Evolutionary conservation across 352 stramenopile genomes (phyloP).

Genomic region (Phytophthora lateralis): DNA sequence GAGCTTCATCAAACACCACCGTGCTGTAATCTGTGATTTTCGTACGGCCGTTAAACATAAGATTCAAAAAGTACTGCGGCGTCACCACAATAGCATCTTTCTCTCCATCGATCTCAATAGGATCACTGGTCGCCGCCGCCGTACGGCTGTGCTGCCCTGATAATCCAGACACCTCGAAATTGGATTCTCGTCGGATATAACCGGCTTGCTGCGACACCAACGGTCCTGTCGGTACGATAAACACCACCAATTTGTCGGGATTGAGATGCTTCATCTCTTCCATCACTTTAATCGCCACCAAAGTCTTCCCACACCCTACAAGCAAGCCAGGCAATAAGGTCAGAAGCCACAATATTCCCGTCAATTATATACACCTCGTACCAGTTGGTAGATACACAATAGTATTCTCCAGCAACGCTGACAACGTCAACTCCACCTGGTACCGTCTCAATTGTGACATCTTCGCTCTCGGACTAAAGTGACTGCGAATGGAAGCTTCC

Average conservation of each 20-base stretch:
- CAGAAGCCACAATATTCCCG: background rate
- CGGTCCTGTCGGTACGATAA: slow-evolving; percentile 76
- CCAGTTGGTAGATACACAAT: slow-evolving; percentile 83
- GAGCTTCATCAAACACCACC: slow-evolving; percentile 84
- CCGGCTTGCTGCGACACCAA: slow-evolving; percentile 78
- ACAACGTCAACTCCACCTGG: slow-evolving; percentile 72
- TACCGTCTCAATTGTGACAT: slow-evolving; percentile 65
- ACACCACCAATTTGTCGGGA: slow-evolving; percentile 51
- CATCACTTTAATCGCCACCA: slow-evolving; percentile 77
- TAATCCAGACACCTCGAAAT: slow-evolving; percentile 56
- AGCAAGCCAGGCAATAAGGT: background rate
- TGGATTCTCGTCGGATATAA: slow-evolving; percentile 72
- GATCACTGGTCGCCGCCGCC: slow-evolving; percentile 7
- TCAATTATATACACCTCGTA: slow-evolving; percentile 1
- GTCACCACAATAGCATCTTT: slow-evolving; percentile 65
- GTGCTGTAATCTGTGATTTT: slow-evolving; percentile 63
- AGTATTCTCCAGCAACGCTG: slow-evolving; percentile 75
- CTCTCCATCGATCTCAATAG: slow-evolving; percentile 28
- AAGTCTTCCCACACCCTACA: slow-evolving; percentile 62
- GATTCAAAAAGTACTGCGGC: slow-evolving; percentile 74
- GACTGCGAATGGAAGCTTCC: slow-evolving; percentile 31
- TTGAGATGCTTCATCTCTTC: slow-evolving; percentile 71
- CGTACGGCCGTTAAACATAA: slow-evolving; percentile 42
- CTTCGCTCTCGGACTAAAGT: slow-evolving; percentile 40
- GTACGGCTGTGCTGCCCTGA: slow-evolving; percentile 54